Conservation (phyloP, 2,329 filamentous ascomycete species). For the Remersonia thermophila region DNA sequence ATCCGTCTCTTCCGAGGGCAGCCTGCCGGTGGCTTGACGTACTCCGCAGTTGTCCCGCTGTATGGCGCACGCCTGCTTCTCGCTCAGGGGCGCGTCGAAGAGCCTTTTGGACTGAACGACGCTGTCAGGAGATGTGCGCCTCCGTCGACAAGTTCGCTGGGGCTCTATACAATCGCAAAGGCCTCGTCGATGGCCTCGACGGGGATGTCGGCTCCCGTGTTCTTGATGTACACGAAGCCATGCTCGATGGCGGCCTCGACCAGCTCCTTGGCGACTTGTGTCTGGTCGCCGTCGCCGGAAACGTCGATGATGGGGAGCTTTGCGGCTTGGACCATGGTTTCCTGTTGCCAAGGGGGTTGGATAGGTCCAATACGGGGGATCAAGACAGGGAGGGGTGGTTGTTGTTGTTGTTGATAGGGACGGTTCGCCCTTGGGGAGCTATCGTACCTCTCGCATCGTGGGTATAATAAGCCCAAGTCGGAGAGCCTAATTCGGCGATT, state of each 20-base stretch:
- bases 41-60: constrained; percentile 64
- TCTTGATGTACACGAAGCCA: constrained; percentile 84
- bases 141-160: too few relatives aligned
- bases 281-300: constrained; percentile 43
- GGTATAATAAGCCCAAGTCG: too few relatives aligned
- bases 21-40: not conserved
- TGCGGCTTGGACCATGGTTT: constrained; percentile 23
- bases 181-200: constrained; percentile 52
- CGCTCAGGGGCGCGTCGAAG: constrained; percentile 56
- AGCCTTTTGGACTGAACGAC: constrained; percentile 54
- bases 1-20: not conserved
- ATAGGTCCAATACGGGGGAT: not conserved
- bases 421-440: too few relatives aligned
- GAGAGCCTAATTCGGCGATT: too few relatives aligned
- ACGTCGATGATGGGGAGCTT: constrained; percentile 77
- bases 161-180: constrained; percentile 55
- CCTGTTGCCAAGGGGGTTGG: not conserved
- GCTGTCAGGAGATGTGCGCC: not conserved
- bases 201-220: constrained; percentile 57
- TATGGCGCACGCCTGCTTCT: constrained; percentile 67
- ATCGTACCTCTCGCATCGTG: too few relatives aligned
- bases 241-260: constrained; percentile 70
- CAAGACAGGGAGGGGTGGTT: too few relatives aligned
- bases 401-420: not conserved
- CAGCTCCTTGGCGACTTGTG: constrained; percentile 51